These are phyloP conservation scores for Schizosaccharomyces japonicus DNA, from an alignment of 805 yeast genomes.

Conservation along the genomic window DNA sequence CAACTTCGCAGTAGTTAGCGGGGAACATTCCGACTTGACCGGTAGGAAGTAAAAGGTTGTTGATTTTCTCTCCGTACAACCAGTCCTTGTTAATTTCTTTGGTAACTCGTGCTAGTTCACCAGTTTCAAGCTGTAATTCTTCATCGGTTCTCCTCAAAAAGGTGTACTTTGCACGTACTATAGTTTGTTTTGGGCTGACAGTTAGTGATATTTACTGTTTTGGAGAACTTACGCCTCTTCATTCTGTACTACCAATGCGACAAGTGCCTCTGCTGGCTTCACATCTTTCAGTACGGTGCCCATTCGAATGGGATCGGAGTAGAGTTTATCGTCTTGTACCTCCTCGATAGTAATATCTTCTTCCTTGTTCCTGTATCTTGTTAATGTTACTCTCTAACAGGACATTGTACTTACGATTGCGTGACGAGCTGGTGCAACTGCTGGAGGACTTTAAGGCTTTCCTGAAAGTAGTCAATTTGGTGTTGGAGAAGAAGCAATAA, in stretches of 20 bases:
- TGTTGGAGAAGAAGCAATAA: background rate
- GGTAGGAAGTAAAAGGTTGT: background rate
- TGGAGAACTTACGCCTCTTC: no score
- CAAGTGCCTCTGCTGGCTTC: no score
- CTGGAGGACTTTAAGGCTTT: background rate
- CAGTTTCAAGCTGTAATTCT: slow-evolving; percentile 10
- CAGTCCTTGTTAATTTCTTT: slow-evolving; percentile 11
- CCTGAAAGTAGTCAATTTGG: background rate
- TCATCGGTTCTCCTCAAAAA: slow-evolving; percentile 7
- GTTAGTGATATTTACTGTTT: no score
- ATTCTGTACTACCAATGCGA: no score
- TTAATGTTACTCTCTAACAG: background rate
- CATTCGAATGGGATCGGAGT: background rate
- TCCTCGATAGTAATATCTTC: background rate
- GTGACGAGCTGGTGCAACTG: background rate
- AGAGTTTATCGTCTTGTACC: background rate
- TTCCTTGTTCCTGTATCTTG: background rate
- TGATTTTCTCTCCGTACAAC: slow-evolving; percentile 10
- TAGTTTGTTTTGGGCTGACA: no score
- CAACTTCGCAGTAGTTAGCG: slow-evolving; percentile 10
- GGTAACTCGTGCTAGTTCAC: slow-evolving; percentile 10
- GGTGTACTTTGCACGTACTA: background rate
- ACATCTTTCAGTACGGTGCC: background rate
- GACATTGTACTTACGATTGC: background rate
- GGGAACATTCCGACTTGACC: slow-evolving; percentile 11